phyloP scores from a whole-genome alignment of 1,139 yeast genomes.

The Protomyces macrosporus region DNA sequence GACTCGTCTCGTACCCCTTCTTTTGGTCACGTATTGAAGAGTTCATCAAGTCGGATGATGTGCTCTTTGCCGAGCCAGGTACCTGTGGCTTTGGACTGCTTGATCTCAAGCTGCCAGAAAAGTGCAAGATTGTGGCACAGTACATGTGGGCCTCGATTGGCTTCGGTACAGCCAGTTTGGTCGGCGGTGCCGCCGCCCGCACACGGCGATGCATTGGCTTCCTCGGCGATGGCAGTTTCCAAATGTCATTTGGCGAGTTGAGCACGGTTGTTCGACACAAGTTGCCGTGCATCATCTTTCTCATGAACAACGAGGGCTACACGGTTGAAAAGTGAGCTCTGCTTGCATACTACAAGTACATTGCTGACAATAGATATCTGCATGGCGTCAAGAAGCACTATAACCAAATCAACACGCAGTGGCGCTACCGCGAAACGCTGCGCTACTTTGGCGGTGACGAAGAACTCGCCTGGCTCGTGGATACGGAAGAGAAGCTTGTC shows the following conservation, averaged over 20 bases:
- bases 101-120: conserved; percentile 54
- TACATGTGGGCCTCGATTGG: conserved; percentile 78
- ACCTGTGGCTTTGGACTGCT: conserved; percentile 53
- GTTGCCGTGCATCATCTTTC: conserved; percentile 57
- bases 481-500: not conserved
- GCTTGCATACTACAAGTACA: conserved; percentile 67
- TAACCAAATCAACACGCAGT: conserved; percentile 69
- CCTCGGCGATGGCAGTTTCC: conserved; percentile 90
- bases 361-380: conserved; percentile 42
- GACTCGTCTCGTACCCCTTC: conserved; percentile 31
- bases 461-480: not conserved
- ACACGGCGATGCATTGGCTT: conserved; percentile 47
- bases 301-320: conserved; percentile 69
- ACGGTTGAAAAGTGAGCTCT: conserved; percentile 36
- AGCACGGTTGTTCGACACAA: conserved; percentile 59
- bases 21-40: conserved; percentile 32
- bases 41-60: conserved; percentile 55
- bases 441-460: conserved; percentile 52
- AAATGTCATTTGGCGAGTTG: conserved; percentile 80
- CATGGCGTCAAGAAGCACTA: conserved; percentile 69
- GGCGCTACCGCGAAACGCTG: conserved; percentile 71
- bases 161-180: conserved; percentile 73
- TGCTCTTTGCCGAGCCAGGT: conserved; percentile 69
- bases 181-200: conserved; percentile 49
- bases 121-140: conserved; percentile 54